Conservation (phyloP, 805 yeast genomes). For the Wickerhamomyces hampshirensis region DNA sequence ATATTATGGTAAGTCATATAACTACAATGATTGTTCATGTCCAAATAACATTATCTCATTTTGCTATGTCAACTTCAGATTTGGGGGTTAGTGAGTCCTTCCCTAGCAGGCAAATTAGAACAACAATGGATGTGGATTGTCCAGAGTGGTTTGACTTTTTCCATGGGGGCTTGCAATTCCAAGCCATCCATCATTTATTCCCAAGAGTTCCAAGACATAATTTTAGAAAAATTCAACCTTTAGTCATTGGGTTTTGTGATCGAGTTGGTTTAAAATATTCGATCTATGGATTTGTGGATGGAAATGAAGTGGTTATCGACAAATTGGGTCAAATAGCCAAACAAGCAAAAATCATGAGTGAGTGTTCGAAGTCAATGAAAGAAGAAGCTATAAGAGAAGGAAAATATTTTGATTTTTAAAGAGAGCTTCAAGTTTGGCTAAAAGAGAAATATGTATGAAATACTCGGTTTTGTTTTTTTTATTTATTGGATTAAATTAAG, state of each 20-base stretch:
- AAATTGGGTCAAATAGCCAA: slow-evolving; percentile 71
- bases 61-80: slow-evolving; percentile 91
- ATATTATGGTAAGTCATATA: slow-evolving; percentile 67
- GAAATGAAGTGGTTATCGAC: slow-evolving; percentile 66
- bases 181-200: slow-evolving; percentile 84
- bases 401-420: slow-evolving; percentile 10
- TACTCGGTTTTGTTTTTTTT: too few species aligned
- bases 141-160: slow-evolving; percentile 88
- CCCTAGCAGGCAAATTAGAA: slow-evolving; percentile 73
- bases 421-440: background rate
- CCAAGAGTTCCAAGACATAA: slow-evolving; percentile 90
- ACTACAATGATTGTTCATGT: slow-evolving; percentile 92
- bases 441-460: too few species aligned
- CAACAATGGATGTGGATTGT: slow-evolving; percentile 94
- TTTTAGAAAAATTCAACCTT: slow-evolving; percentile 67
- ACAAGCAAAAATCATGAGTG: slow-evolving; percentile 72
- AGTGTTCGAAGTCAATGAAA: slow-evolving; percentile 62
- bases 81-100: slow-evolving; percentile 78
- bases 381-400: slow-evolving; percentile 39
- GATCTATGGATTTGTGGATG: slow-evolving; percentile 78
- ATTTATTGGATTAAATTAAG: background rate
- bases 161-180: slow-evolving; percentile 92
- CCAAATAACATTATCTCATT: slow-evolving; percentile 84
- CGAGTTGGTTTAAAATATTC: slow-evolving; percentile 75
- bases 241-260: slow-evolving; percentile 68